phyloP scores from a whole-genome alignment of 1,139 yeast genomes.

The Zygosaccharomyces sapae region DNA sequence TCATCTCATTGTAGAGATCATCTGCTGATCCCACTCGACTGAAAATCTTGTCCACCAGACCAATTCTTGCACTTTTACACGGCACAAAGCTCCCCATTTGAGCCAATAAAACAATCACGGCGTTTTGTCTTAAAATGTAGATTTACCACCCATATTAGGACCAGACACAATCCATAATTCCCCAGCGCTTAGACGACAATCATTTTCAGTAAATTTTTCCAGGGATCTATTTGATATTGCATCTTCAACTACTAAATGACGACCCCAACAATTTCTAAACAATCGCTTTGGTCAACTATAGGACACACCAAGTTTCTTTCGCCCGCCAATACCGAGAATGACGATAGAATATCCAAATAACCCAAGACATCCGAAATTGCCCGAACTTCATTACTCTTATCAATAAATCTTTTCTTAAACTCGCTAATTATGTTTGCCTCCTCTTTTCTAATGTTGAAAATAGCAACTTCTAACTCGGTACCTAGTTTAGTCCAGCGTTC shows the following conservation, averaged over 20 bases:
- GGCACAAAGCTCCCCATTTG: constrained; percentile 92
- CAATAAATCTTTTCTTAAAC: constrained; percentile 32
- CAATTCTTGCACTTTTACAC: constrained; percentile 64
- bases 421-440: constrained; percentile 32
- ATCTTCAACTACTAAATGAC: constrained; percentile 87
- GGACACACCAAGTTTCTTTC: constrained; percentile 70
- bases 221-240: constrained; percentile 45
- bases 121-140: constrained; percentile 86
- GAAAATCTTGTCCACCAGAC: constrained; percentile 79
- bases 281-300: constrained; percentile 45
- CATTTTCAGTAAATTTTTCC: constrained; percentile 60
- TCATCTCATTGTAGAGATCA: constrained; percentile 77
- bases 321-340: constrained; percentile 66
- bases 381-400: constrained; percentile 32
- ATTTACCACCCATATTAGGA: constrained; percentile 98
- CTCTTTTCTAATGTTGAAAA: constrained; percentile 31
- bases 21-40: constrained; percentile 92
- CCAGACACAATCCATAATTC: constrained; percentile 78
- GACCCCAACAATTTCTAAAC: constrained; percentile 55
- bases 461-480: constrained; percentile 26
- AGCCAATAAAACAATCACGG: constrained; percentile 75
- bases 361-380: constrained; percentile 46
- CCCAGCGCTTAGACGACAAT: constrained; percentile 44
- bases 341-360: constrained; percentile 64
- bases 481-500: constrained; percentile 40